These are phyloP conservation scores for Lactarius deliciosus DNA, from an alignment of 768 basidiomycete species.

Conservation along the genomic window DNA sequence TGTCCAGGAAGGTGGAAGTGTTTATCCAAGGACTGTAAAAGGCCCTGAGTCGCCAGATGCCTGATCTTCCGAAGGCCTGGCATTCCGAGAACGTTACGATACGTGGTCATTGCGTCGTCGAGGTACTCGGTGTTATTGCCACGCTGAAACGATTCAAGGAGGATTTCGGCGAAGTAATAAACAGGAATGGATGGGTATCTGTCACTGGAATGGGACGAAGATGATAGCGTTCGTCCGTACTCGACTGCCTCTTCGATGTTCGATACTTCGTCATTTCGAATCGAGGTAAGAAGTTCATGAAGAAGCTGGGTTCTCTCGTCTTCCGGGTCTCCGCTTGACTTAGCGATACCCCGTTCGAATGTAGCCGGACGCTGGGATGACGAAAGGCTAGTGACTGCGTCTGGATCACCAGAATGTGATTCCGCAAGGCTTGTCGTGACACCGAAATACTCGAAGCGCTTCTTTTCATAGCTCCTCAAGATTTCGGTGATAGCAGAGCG, in stretches of 20 bases:
- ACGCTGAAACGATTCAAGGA: not conserved
- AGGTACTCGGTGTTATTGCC: not conserved
- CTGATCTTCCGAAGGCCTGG: not conserved
- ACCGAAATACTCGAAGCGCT: not conserved
- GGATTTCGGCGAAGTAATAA: not conserved
- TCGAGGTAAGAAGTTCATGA: not conserved
- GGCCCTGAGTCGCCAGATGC: accelerated
- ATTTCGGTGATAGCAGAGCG: not conserved
- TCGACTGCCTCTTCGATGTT: not conserved
- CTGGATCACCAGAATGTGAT: not conserved
- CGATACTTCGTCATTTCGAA: not conserved
- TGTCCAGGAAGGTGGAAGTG: not conserved
- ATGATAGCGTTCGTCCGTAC: not conserved
- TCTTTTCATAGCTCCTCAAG: not conserved
- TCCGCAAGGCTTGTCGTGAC: not conserved
- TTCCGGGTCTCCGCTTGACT: not conserved
- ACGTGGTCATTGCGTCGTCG: not conserved
- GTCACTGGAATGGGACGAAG: not conserved
- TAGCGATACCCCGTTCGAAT: not conserved
- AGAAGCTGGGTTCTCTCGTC: not conserved
- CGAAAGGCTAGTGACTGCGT: not conserved
- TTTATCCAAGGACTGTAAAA: not conserved
- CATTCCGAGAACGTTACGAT: not conserved
- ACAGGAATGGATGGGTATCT: not conserved
- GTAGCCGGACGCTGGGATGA: not conserved